Percentiles rank a stretch among this genome's conserved stretches.
These are phyloP conservation scores for Cystobasidium slooffiae DNA, from an alignment of 1,284 basidiomycete genomes.

Conservation along the genomic window DNA sequence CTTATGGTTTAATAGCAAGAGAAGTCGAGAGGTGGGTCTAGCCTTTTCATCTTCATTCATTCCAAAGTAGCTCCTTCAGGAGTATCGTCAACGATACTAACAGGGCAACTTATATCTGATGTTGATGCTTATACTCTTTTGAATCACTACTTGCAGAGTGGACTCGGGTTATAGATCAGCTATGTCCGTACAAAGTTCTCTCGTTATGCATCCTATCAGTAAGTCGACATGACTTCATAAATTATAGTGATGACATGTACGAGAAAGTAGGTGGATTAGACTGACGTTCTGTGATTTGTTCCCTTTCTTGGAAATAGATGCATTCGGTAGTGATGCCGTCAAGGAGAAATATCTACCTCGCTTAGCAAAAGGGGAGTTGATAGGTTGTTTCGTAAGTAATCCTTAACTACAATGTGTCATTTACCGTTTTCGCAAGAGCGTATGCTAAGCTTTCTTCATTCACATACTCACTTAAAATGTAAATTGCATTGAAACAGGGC, in stretches of 20 bases:
- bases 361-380: constrained; percentile 81
- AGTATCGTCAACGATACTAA: neutral
- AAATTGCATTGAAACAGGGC: too few species aligned
- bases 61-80: neutral
- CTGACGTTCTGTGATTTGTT: neutral
- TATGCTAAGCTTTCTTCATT: neutral
- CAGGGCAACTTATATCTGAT: neutral
- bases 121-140: neutral
- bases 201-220: constrained; percentile 96
- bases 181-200: constrained; percentile 92
- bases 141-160: constrained; percentile 62
- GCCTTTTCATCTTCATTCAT: constrained; percentile 10
- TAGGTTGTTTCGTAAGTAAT: constrained; percentile 84
- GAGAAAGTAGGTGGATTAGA: too few species aligned
- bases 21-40: constrained; percentile 88
- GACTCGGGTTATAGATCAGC: constrained; percentile 95
- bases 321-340: constrained; percentile 86
- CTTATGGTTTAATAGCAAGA: constrained; percentile 90
- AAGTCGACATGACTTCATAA: constrained; percentile 3
- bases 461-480: too few species aligned
- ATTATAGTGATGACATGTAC: neutral
- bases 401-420: too few species aligned
- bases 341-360: constrained; percentile 88
- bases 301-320: constrained; percentile 59
- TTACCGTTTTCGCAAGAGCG: too few species aligned